Conservation (phyloP, 2,329 filamentous ascomycete genomes). For the Cladosporium oxysporum region DNA sequence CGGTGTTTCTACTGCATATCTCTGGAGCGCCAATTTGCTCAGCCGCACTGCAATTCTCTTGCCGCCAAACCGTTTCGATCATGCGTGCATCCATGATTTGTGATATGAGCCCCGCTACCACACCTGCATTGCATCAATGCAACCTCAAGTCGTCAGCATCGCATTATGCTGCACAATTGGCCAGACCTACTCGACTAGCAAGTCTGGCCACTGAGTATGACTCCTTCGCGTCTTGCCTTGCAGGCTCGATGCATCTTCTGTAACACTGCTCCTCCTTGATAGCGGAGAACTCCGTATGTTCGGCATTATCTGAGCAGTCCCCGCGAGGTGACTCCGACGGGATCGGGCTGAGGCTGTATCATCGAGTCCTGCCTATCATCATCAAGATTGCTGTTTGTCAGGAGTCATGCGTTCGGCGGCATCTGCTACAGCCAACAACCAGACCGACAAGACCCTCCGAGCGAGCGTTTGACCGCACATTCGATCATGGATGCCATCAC, state of each 20-base stretch:
- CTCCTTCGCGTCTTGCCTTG: background rate
- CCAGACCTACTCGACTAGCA: background rate
- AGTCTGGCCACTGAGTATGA: background rate
- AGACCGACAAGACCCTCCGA: background rate
- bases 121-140: background rate
- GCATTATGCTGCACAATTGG: background rate
- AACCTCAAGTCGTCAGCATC: slow-evolving; percentile 2
- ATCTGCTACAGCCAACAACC: background rate
- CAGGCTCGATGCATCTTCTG: background rate
- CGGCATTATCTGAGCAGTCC: background rate
- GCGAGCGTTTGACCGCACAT: background rate
- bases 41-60: background rate
- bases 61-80: background rate
- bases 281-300: background rate
- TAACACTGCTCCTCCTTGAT: background rate
- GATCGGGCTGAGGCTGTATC: background rate
- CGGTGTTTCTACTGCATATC: background rate
- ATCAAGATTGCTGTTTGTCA: background rate
- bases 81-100: background rate
- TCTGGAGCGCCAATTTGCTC: background rate
- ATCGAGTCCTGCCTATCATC: background rate
- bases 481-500: background rate
- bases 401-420: background rate
- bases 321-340: background rate
- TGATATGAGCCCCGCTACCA: background rate